These are phyloP conservation scores for Podila verticillata DNA, from an alignment of 192 early-diverging fungal genomes.

Conservation along the genomic window DNA sequence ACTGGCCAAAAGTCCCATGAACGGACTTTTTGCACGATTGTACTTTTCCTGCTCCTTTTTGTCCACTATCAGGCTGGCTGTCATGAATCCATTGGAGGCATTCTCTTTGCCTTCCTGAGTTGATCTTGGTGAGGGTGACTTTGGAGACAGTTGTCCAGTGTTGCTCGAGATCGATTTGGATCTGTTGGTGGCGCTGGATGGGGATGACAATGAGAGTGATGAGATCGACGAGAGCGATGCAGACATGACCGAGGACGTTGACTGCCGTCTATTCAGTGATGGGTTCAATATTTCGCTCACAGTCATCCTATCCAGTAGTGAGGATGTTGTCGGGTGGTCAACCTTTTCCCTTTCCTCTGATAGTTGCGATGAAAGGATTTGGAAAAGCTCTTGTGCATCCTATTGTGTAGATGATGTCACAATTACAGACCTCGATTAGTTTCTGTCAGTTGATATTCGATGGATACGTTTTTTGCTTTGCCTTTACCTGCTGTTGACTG, in stretches of 20 bases:
- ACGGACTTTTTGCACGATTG: conserved; percentile 59
- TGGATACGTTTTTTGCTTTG: neutral
- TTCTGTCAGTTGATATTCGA: neutral
- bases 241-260: conserved; percentile 21
- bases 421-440: neutral
- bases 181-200: no score
- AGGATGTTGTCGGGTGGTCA: conserved; percentile 15
- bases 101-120: neutral
- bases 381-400: conserved; percentile 73
- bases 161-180: no score
- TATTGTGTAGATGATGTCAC: neutral
- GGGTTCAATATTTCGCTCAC: conserved; percentile 28
- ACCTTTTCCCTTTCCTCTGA: conserved; percentile 45
- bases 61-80: conserved; percentile 15
- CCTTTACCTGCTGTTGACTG: conserved; percentile 58
- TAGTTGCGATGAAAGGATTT: conserved; percentile 54
- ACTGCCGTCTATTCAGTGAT: neutral
- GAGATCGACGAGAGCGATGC: conserved; percentile 15
- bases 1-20: conserved; percentile 73
- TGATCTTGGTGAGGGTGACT: neutral
- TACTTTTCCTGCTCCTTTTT: conserved; percentile 35
- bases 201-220: neutral
- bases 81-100: conserved; percentile 1
- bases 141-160: neutral
- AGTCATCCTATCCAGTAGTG: conserved; percentile 20